phyloP scores from a whole-genome alignment of 1,284 basidiomycete species.

The Ustilago hordei region DNA sequence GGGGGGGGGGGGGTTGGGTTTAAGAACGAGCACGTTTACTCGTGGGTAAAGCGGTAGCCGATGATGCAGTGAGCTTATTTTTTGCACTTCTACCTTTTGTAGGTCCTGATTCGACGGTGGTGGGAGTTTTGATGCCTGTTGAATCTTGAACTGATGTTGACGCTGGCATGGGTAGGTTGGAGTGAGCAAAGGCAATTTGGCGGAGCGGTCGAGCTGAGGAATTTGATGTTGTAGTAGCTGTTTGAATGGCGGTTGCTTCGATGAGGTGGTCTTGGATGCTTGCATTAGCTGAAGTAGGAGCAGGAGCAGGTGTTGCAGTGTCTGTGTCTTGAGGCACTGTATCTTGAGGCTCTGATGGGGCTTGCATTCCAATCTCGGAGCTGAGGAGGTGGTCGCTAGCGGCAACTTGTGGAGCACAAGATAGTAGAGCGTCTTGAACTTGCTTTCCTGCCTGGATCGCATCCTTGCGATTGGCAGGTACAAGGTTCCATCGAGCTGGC shows the following conservation, averaged over 20 bases:
- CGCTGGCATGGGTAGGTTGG: conserved; percentile 34
- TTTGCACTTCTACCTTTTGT: conserved; percentile 31
- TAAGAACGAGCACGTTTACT: conserved; percentile 44
- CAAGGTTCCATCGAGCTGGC: conserved; percentile 45
- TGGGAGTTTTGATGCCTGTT: conserved; percentile 8
- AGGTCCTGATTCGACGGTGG: conserved; percentile 9
- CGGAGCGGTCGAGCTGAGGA: conserved; percentile 21
- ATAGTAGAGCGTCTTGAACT: conserved; percentile 18
- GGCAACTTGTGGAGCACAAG: not conserved
- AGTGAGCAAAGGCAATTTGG: conserved; percentile 35
- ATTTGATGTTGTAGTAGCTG: not conserved
- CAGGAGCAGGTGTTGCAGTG: not conserved
- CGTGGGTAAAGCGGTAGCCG: conserved; percentile 28
- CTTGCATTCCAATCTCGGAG: conserved; percentile 15
- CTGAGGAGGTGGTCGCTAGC: conserved; percentile 12
- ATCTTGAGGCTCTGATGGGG: conserved; percentile 10
- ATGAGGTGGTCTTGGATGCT: not conserved
- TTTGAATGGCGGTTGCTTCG: not conserved
- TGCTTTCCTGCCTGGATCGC: conserved; percentile 48
- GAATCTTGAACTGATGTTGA: conserved; percentile 19
- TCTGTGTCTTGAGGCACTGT: not conserved
- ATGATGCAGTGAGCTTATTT: conserved; percentile 34
- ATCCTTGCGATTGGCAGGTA: conserved; percentile 43
- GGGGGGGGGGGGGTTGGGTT: not conserved
- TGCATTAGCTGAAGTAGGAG: conserved; percentile 2